Percentiles rank a stretch among this genome's conserved stretches.
Conservation (phyloP, 139 green algal species). For the Chlorella sp. region DNA sequence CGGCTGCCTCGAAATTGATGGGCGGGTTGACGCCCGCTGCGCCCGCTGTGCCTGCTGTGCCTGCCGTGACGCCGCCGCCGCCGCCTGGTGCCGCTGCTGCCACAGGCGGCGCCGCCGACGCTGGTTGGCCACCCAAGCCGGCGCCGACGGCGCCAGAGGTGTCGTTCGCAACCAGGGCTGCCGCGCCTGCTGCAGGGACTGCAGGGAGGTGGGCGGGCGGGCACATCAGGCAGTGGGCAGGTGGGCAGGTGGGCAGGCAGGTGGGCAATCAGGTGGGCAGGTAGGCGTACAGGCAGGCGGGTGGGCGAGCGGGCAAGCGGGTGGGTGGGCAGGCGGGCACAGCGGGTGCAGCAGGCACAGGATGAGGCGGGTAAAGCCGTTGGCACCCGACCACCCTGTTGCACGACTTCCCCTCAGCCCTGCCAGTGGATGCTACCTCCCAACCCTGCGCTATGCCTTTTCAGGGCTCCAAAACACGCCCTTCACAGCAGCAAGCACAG, state of each 20-base stretch:
- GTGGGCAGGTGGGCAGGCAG: neutral
- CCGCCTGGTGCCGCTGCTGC: neutral
- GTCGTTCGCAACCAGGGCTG: neutral
- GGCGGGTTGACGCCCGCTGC: neutral
- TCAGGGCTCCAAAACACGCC: no score
- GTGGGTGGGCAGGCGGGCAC: no score
- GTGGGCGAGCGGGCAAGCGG: neutral
- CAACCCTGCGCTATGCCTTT: no score
- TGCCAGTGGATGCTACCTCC: no score
- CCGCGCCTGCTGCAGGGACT: neutral
- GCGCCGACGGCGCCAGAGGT: neutral
- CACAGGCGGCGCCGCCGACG: neutral
- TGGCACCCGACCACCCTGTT: no score
- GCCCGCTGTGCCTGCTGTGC: neutral
- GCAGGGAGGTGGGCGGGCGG: neutral
- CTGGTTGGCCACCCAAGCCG: no score
- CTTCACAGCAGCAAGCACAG: no score
- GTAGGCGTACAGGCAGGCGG: neutral
- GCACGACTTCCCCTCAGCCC: no score
- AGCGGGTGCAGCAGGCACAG: no score
- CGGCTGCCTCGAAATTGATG: constrained; percentile 48
- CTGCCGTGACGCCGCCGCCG: neutral
- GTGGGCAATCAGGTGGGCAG: neutral
- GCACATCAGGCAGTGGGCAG: neutral
- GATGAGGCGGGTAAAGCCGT: no score